A percentile compares a stretch with the other conserved stretches of the same genome.
Conservation (phyloP, 192 early-diverging fungal species). For the Phycomyces nitens region DNA sequence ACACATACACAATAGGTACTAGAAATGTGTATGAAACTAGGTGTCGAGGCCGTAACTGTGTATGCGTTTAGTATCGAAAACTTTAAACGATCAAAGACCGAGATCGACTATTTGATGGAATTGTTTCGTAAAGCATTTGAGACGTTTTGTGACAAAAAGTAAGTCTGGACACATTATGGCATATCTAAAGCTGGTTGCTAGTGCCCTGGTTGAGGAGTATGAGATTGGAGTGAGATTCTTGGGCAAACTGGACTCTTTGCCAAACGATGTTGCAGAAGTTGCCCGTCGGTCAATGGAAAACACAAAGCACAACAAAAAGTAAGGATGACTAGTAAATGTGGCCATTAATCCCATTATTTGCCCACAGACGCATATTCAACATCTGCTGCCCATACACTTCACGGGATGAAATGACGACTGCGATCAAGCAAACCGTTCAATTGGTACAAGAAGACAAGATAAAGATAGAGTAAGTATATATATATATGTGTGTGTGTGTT, state of each 20-base stretch:
- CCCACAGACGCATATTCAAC: conserved; percentile 73
- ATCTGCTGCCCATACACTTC: conserved; percentile 92
- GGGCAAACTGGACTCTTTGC: conserved; percentile 71
- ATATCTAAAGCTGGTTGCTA: conserved; percentile 36
- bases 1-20: too few species aligned
- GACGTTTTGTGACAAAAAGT: conserved; percentile 71
- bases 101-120: conserved; percentile 85
- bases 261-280: conserved; percentile 58
- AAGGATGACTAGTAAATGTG: conserved; percentile 7
- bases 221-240: conserved; percentile 76
- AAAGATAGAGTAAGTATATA: conserved; percentile 29
- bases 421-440: conserved; percentile 54
- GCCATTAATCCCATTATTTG: too few species aligned
- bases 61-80: conserved; percentile 99
- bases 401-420: conserved; percentile 83
- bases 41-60: conserved; percentile 82
- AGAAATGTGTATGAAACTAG: conserved; percentile 84
- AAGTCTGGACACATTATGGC: too few species aligned
- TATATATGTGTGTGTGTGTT: too few species aligned
- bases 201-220: conserved; percentile 68
- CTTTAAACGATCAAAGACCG: conserved; percentile 82
- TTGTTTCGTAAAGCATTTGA: conserved; percentile 74
- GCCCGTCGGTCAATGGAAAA: conserved; percentile 57
- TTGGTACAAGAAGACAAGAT: conserved; percentile 57
- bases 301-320: conserved; percentile 63